phyloP scores from a whole-genome alignment of 2,329 filamentous ascomycete species.

The Pleoardoris graminearum region DNA sequence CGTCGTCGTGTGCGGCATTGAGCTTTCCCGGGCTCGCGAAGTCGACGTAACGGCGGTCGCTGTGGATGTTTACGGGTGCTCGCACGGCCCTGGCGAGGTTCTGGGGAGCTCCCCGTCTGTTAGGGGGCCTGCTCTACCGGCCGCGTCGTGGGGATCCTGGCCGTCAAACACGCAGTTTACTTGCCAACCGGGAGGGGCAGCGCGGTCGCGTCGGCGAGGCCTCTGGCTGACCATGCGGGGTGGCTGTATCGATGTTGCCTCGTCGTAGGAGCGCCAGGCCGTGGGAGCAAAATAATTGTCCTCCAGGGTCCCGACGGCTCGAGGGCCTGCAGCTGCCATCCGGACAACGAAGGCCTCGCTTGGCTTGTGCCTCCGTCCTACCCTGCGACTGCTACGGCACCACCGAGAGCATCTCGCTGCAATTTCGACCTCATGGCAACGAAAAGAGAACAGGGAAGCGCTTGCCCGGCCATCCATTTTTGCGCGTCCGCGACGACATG shows the following conservation, averaged over 20 bases:
- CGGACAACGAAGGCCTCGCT: conserved; percentile 4
- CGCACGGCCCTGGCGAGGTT: not conserved
- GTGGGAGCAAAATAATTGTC: not conserved
- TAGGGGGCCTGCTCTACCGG: conserved; percentile 23
- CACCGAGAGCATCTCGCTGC: not conserved
- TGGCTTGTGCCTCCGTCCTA: conserved; percentile 1
- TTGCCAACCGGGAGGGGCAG: conserved; percentile 13
- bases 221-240: conserved; percentile 22
- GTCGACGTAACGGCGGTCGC: not conserved
- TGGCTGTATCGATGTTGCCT: too few relatives aligned
- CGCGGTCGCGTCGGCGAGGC: conserved; percentile 15
- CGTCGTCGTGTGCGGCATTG: conserved; percentile 11
- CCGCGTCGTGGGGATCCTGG: conserved; percentile 37
- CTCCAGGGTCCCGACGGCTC: not conserved
- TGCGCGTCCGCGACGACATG: not conserved
- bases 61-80: not conserved
- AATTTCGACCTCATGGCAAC: not conserved
- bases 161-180: conserved; percentile 24
- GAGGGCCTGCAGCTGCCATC: not conserved
- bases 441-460: not conserved
- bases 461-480: not conserved
- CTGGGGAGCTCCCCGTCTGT: conserved; percentile 7
- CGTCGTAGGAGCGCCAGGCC: not conserved
- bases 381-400: too few relatives aligned
- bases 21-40: not conserved